Evolutionary conservation across 2,329 filamentous ascomycete species (phyloP).

Genomic region (Fusarium oligoseptatum): DNA sequence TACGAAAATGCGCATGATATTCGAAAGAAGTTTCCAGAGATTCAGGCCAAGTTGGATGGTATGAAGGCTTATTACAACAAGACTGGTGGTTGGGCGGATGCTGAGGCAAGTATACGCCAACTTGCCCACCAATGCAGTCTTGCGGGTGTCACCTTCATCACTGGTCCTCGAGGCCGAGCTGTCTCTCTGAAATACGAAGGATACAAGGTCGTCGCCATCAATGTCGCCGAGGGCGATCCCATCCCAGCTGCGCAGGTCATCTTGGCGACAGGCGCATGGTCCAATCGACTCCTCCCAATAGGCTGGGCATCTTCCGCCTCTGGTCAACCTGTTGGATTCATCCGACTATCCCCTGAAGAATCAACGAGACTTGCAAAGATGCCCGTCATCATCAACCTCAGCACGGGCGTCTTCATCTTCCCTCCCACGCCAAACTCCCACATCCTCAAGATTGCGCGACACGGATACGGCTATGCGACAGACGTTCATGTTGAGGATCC

Average conservation of each 20-base stretch:
- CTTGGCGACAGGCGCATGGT: conserved; percentile 79
- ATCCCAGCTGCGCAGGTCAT: conserved; percentile 71
- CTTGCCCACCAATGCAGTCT: conserved; percentile 45
- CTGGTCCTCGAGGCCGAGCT: conserved; percentile 48
- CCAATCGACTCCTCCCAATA: conserved; percentile 65
- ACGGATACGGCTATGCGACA: conserved; percentile 68
- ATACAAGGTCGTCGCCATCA: conserved; percentile 43
- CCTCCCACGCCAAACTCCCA: conserved; percentile 62
- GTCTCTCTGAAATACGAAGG: conserved; percentile 35
- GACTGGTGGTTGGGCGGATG: conserved; percentile 52
- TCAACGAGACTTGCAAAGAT: conserved; percentile 64
- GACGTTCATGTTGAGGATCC: conserved; percentile 35
- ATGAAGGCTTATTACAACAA: conserved; percentile 47
- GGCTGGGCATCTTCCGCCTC: conserved; percentile 73
- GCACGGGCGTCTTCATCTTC: conserved; percentile 67
- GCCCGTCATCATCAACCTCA: conserved; percentile 71
- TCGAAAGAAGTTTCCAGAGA: conserved; percentile 23
- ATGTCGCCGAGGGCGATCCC: conserved; percentile 51
- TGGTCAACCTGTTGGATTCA: conserved; percentile 75
- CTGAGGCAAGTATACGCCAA: conserved; percentile 44
- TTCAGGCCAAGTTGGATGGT: conserved; percentile 42
- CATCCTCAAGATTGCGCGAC: conserved; percentile 71
- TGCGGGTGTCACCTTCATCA: conserved; percentile 49
- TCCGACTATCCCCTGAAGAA: conserved; percentile 71
- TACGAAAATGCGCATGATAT: conserved; percentile 44